phyloP scores from a whole-genome alignment of 495 filamentous ascomycete genomes.

The Hypomontagnella monticulosa region DNA sequence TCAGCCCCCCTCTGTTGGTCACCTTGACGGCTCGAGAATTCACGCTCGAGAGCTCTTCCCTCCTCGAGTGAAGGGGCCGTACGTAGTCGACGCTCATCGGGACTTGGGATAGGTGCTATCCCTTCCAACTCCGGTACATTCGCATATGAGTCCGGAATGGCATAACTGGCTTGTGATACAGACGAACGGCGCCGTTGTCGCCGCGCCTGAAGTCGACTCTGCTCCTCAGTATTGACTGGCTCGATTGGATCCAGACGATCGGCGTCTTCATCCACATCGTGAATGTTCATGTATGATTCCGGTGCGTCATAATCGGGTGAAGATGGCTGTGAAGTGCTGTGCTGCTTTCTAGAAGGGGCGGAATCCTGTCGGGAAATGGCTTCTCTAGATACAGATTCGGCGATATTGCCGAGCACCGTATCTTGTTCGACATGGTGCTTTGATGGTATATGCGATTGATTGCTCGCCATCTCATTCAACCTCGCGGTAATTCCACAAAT shows the following conservation, averaged over 20 bases:
- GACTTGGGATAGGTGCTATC: conserved; percentile 57
- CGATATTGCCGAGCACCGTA: not conserved
- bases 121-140: conserved; percentile 60
- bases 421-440: conserved; percentile 7
- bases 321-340: conserved; percentile 8
- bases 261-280: conserved; percentile 48
- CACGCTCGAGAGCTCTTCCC: conserved; percentile 31
- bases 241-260: conserved; percentile 46
- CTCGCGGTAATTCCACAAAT: not conserved
- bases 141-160: conserved; percentile 58
- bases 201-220: conserved; percentile 19
- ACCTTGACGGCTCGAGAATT: conserved; percentile 15
- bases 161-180: conserved; percentile 45
- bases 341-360: not conserved
- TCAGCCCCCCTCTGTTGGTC: conserved; percentile 9
- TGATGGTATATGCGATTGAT: conserved; percentile 7
- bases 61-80: conserved; percentile 41
- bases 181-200: conserved; percentile 26
- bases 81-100: conserved; percentile 49
- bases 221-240: conserved; percentile 15
- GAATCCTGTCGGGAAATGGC: conserved; percentile 12
- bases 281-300: conserved; percentile 51
- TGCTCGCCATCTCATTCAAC: conserved; percentile 16
- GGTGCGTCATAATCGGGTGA: conserved; percentile 47
- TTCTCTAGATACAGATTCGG: conserved; percentile 2